Percentiles rank a stretch among this genome's conserved stretches.
These are phyloP conservation scores for Coniochaeta sp. DNA, from an alignment of 2,329 filamentous ascomycete genomes.

Conservation along the genomic window DNA sequence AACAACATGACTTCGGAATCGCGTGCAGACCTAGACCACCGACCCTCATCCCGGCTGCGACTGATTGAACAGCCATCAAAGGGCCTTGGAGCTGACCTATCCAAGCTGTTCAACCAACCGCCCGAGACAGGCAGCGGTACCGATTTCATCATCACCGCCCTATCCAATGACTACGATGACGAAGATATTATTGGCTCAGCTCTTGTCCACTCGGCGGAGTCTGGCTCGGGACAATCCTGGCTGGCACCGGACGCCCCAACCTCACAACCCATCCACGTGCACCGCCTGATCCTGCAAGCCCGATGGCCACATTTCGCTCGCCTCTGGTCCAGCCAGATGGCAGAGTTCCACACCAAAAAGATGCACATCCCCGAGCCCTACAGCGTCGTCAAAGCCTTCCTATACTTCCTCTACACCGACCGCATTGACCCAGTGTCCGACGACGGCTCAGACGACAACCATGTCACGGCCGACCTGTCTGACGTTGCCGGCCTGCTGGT, in stretches of 20 bases:
- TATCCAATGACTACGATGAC: slow-evolving; percentile 68
- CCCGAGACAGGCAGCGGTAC: slow-evolving; percentile 79
- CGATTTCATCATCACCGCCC: slow-evolving; percentile 86
- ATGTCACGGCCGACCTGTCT: slow-evolving; percentile 65
- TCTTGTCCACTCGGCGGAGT: slow-evolving; percentile 33
- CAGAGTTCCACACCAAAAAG: slow-evolving; percentile 91
- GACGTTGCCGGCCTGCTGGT: slow-evolving; percentile 92
- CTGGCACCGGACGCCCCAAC: slow-evolving; percentile 55
- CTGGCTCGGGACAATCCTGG: slow-evolving; percentile 41
- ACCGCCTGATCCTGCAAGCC: slow-evolving; percentile 87
- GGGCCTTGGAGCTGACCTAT: slow-evolving; percentile 76
- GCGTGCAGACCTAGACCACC: slow-evolving; percentile 36
- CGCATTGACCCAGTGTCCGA: slow-evolving; percentile 58
- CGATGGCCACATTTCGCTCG: slow-evolving; percentile 96
- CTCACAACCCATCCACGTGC: slow-evolving; percentile 84
- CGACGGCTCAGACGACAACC: slow-evolving; percentile 19
- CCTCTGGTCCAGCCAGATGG: slow-evolving; percentile 89
- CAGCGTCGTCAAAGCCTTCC: slow-evolving; percentile 84
- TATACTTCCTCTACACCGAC: slow-evolving; percentile 96
- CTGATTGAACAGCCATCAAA: slow-evolving; percentile 48
- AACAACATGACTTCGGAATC: slow-evolving; percentile 59
- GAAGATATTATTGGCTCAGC: slow-evolving; percentile 52
- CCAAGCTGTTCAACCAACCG: slow-evolving; percentile 76
- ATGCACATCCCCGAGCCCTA: slow-evolving; percentile 99
- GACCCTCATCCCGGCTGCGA: slow-evolving; percentile 35